These are phyloP conservation scores for Ogataea chonburiensis DNA, from an alignment of 805 yeast genomes.

Conservation along the genomic window DNA sequence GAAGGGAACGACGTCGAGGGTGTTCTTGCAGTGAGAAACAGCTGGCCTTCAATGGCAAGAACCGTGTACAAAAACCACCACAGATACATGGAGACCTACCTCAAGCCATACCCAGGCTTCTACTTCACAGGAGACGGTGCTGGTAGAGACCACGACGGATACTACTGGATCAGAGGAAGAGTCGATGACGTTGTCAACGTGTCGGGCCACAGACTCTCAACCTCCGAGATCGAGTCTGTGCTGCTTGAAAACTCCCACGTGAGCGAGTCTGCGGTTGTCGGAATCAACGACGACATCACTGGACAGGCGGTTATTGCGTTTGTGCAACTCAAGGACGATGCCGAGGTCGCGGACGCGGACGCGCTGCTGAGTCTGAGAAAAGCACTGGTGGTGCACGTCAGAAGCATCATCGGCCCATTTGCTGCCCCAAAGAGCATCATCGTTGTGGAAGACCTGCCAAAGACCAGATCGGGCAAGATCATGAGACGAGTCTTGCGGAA, in stretches of 20 bases:
- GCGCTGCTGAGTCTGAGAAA: constrained; percentile 58
- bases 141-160: constrained; percentile 94
- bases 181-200: constrained; percentile 98
- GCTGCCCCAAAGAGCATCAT: constrained; percentile 91
- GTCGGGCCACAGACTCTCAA: constrained; percentile 96
- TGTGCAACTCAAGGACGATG: constrained; percentile 71
- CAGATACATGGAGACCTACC: constrained; percentile 86
- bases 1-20: constrained; percentile 92
- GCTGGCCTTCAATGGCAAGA: constrained; percentile 99
- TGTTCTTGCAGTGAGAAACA: constrained; percentile 80
- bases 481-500: constrained; percentile 98
- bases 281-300: constrained; percentile 89
- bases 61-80: constrained; percentile 87
- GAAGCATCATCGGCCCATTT: constrained; percentile 90
- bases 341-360: constrained; percentile 38
- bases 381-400: constrained; percentile 81
- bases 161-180: constrained; percentile 97
- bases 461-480: constrained; percentile 97
- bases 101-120: constrained; percentile 88
- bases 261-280: constrained; percentile 96
- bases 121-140: constrained; percentile 99
- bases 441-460: constrained; percentile 89
- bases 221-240: constrained; percentile 96
- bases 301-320: constrained; percentile 98
- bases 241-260: constrained; percentile 75